These are phyloP conservation scores for Paramecium caudatum DNA, from an alignment of 73 alveolate genomes.

Conservation along the genomic window DNA sequence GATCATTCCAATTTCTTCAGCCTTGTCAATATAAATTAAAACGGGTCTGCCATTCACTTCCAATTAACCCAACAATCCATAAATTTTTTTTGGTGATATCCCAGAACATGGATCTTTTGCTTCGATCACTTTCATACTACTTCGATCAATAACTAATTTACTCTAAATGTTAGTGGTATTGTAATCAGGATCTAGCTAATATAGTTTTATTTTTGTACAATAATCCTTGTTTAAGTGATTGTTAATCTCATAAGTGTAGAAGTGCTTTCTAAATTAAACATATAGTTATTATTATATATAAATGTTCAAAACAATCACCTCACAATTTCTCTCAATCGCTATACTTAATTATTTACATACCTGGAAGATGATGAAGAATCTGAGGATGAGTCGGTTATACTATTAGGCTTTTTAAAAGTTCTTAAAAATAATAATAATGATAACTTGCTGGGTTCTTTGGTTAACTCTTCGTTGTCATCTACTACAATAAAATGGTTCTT, in stretches of 20 bases:
- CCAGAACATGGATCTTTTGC: neutral
- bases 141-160: neutral
- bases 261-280: too few relatives aligned
- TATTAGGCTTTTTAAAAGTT: neutral
- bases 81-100: slow-evolving; percentile 26
- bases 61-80: slow-evolving; percentile 7
- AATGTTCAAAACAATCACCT: too few relatives aligned
- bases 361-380: slow-evolving; percentile 53
- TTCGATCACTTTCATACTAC: slow-evolving; percentile 28
- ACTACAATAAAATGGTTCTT: slow-evolving; percentile 47
- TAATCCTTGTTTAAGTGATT: neutral
- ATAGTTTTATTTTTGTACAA: neutral
- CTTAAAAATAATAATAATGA: neutral
- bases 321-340: too few relatives aligned
- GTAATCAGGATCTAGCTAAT: neutral
- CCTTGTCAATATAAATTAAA: neutral
- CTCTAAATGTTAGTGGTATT: neutral
- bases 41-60: neutral
- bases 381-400: neutral
- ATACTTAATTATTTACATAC: too few relatives aligned
- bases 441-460: slow-evolving; percentile 4
- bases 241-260: neutral
- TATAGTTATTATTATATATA: too few relatives aligned
- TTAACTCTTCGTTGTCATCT: slow-evolving; percentile 43
- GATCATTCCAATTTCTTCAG: neutral